Percentiles rank a stretch among this genome's conserved stretches.
Conservation (phyloP, 1,139 yeast genomes). For the Suhomyces coccinellae region DNA sequence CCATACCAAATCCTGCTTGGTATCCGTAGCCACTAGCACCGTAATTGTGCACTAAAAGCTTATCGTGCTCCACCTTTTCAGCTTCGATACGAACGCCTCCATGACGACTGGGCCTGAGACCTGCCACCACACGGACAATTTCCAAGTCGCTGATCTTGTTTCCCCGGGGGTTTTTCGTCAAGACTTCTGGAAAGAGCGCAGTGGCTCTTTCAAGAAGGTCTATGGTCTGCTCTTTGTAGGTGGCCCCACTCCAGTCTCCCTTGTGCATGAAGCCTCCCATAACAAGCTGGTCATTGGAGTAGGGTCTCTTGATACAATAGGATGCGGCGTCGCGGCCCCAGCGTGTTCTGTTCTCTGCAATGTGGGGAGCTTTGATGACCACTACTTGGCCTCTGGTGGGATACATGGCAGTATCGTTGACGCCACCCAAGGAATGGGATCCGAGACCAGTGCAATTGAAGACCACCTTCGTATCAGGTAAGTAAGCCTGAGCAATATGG, state of each 20-base stretch:
- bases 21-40: conserved; percentile 81
- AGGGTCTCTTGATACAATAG: conserved; percentile 69
- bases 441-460: conserved; percentile 75
- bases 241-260: conserved; percentile 57
- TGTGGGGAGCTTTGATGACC: conserved; percentile 58
- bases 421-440: conserved; percentile 57
- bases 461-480: conserved; percentile 32
- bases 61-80: conserved; percentile 36
- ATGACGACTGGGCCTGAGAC: conserved; percentile 66
- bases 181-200: conserved; percentile 52
- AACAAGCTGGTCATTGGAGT: conserved; percentile 58
- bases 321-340: conserved; percentile 59
- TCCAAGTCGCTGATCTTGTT: conserved; percentile 32
- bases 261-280: conserved; percentile 69
- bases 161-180: conserved; percentile 33
- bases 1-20: conserved; percentile 72
- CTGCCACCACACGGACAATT: conserved; percentile 61
- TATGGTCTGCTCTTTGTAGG: conserved; percentile 52
- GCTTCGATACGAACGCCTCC: conserved; percentile 68
- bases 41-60: conserved; percentile 56
- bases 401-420: conserved; percentile 51
- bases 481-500: conserved; percentile 57
- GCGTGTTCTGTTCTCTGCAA: conserved; percentile 46
- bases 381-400: conserved; percentile 75
- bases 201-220: conserved; percentile 61